Base-by-base conservation (phyloP, 805 yeast species). In the Metschnikowia orientalis region DNA sequence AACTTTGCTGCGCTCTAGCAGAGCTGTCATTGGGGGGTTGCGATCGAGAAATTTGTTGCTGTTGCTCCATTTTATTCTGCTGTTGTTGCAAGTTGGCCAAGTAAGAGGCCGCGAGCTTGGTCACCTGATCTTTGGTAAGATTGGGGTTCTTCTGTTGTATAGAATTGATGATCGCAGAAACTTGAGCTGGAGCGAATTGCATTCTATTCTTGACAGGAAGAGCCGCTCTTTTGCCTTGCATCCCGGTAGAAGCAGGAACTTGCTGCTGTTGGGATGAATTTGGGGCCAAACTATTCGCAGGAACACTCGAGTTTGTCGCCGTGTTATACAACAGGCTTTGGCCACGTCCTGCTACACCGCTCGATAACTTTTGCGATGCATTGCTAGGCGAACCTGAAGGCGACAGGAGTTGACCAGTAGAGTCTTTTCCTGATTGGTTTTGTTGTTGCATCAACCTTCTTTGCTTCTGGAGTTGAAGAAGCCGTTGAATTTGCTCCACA, bases 71-170 rank as follows among this genome's bases (percentile, higher is more conserved):
- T 32, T 56, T 45, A 18, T 64, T 55, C 46, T 72, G 77, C 45
- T 67, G 71, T 38, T 69, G 74, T 50, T 76, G 81, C 21, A 74
- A 56, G 39, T 68, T 73, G 1, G 83, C 78, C 41, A 79, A 53
- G 45, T 78, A 77, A 10, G 77, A 68, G 3, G 81, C 81, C 2
- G 86, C 85, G 36, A 79, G 62, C 37, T 75, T 71, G 2, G 81
- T 75, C 1, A 79, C 83, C 46, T 79, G 81, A 36, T 75, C 80
- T 40, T 77, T 77, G 8, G 76, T 63, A 50, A 77, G 57, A 19
- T 67, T 71, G 2, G 87, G 87, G 50, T 79, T 73, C 45, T 77
- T 77, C n/a, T 70, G 58, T 50, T 79, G 83, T 34, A 79, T 79
- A 27, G 79, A 76, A 43, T 67, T 74, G 37, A 79, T 73, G 25